These are phyloP conservation scores for Iberis pinnata DNA, from an alignment of 345 rosid genomes.

Conservation along the genomic window DNA sequence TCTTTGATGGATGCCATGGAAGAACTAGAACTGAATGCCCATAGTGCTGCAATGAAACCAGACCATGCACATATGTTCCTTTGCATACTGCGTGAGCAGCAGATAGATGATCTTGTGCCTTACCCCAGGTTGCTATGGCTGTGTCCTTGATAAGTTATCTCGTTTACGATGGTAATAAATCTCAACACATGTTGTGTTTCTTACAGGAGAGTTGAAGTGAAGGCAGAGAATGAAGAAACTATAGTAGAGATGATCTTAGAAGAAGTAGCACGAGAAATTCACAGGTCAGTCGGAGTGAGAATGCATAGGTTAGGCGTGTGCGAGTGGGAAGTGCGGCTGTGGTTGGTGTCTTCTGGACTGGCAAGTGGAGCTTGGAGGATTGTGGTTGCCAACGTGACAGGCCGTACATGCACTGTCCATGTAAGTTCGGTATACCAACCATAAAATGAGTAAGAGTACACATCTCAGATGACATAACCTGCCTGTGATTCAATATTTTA, in stretches of 20 bases:
- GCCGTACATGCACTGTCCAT: slow-evolving; percentile 79
- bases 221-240: slow-evolving; percentile 61
- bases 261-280: slow-evolving; percentile 70
- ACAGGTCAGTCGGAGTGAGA: slow-evolving; percentile 70
- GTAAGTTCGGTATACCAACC: slow-evolving; percentile 42
- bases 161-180: slow-evolving; percentile 19
- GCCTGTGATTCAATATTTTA: slow-evolving; percentile 32
- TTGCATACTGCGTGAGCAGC: slow-evolving; percentile 79
- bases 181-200: slow-evolving; percentile 23
- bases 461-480: slow-evolving; percentile 8
- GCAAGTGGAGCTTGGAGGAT: slow-evolving; percentile 98
- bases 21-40: slow-evolving; percentile 89
- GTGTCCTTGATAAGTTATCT: slow-evolving; percentile 7
- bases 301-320: slow-evolving; percentile 89
- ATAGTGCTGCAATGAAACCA: slow-evolving; percentile 65
- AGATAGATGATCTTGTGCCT: slow-evolving; percentile 82
- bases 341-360: slow-evolving; percentile 74
- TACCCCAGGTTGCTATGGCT: slow-evolving; percentile 55
- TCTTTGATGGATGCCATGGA: slow-evolving; percentile 92
- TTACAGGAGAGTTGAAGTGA: slow-evolving; percentile 79
- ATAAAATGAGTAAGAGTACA: slow-evolving; percentile 12
- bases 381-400: slow-evolving; percentile 77
- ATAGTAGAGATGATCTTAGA: slow-evolving; percentile 64
- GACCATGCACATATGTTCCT: slow-evolving; percentile 98
- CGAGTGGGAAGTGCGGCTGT: slow-evolving; percentile 97